Evolutionary conservation across 352 stramenopile species (phyloP).

Genomic region (Phytophthora pinifolia): DNA sequence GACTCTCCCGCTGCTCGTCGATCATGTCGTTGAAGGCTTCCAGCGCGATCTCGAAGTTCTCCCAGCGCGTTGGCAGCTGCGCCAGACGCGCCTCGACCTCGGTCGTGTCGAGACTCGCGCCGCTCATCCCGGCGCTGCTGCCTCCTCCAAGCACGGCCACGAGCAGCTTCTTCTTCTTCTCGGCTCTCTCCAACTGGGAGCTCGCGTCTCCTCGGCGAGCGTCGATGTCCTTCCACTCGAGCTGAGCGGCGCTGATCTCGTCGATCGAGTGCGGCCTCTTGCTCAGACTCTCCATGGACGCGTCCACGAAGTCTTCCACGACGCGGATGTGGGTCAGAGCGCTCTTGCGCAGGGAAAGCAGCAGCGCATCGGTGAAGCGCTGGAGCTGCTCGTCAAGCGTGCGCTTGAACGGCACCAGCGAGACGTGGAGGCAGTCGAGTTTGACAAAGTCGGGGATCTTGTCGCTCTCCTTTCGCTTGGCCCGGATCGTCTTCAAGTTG

Average conservation of each 20-base stretch:
- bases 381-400: slow-evolving; percentile 85
- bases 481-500: slow-evolving; percentile 90
- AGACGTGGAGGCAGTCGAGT: slow-evolving; percentile 95
- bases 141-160: slow-evolving; percentile 41
- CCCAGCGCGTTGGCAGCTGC: slow-evolving; percentile 86
- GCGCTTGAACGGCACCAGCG: slow-evolving; percentile 87
- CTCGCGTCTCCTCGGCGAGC: slow-evolving; percentile 54
- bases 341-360: slow-evolving; percentile 84
- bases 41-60: slow-evolving; percentile 93
- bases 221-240: slow-evolving; percentile 92
- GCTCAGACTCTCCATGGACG: slow-evolving; percentile 88
- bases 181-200: slow-evolving; percentile 62
- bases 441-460: slow-evolving; percentile 90
- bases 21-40: slow-evolving; percentile 97
- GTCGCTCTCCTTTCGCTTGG: slow-evolving; percentile 92
- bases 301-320: slow-evolving; percentile 90
- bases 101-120: slow-evolving; percentile 63
- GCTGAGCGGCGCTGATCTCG: slow-evolving; percentile 89
- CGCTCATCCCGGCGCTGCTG: slow-evolving; percentile 34
- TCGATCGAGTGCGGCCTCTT: slow-evolving; percentile 90
- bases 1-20: slow-evolving; percentile 90
- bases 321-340: slow-evolving; percentile 74
- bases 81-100: slow-evolving; percentile 73
- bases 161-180: slow-evolving; percentile 87
- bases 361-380: slow-evolving; percentile 84